Conservation (phyloP, 2,329 filamentous ascomycete species). For the Colletotrichum gloeosporioides region DNA sequence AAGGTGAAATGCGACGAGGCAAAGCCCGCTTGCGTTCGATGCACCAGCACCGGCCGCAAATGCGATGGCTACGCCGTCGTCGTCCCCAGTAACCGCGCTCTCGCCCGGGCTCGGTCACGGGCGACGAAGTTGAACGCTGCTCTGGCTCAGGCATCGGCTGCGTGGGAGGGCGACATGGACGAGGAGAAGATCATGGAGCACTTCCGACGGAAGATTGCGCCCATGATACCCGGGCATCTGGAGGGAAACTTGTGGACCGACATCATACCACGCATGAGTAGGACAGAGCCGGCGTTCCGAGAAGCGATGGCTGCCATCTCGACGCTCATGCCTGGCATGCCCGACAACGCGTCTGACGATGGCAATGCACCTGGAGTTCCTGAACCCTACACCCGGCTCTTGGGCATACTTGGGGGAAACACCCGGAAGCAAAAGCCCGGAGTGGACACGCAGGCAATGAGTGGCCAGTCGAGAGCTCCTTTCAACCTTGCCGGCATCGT, state of each 20-base stretch:
- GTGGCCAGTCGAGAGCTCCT: background rate
- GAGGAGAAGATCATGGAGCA: constrained; percentile 34
- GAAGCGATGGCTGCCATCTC: constrained; percentile 58
- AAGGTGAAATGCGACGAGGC: constrained; percentile 63
- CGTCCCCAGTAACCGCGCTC: constrained; percentile 16
- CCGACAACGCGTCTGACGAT: background rate
- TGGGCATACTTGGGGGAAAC: background rate
- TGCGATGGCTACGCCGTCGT: constrained; percentile 57
- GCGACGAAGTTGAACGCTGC: constrained; percentile 17
- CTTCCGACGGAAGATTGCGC: constrained; percentile 40
- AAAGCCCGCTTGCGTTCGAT: constrained; percentile 57
- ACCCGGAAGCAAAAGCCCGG: background rate
- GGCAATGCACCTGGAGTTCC: background rate
- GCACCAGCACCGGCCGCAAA: constrained; percentile 58
- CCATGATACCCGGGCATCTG: constrained; percentile 43
- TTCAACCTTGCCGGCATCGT: background rate
- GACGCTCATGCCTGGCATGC: constrained; percentile 30
- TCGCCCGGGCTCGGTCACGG: constrained; percentile 13
- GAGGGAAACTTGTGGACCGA: constrained; percentile 49
- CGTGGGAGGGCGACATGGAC: constrained; percentile 8
- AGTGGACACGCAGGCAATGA: background rate
- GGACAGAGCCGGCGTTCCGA: constrained; percentile 49
- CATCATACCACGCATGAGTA: constrained; percentile 49
- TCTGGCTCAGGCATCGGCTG: constrained; percentile 5
- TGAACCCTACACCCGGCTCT: background rate